Evolutionary conservation across 805 yeast species (phyloP).

Genomic region (Naumovozyma dairenensis): DNA sequence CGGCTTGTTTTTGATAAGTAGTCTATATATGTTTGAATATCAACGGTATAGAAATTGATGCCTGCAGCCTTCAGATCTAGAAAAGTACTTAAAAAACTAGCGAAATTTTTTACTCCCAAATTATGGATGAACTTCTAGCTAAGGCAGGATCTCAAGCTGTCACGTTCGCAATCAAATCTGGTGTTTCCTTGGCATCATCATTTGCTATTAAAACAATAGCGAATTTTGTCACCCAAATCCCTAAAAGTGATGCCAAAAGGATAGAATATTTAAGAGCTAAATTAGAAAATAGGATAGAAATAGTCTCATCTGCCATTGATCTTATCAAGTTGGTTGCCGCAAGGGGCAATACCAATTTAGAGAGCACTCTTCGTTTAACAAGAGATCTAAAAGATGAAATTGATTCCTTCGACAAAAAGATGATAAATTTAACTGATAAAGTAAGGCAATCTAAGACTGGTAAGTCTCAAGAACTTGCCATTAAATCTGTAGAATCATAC

Average conservation of each 20-base stretch:
- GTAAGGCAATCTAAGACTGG: slow-evolving; percentile 24
- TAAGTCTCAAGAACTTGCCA: slow-evolving; percentile 28
- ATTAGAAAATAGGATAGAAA: slow-evolving; percentile 48
- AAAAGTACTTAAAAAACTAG: too few species aligned
- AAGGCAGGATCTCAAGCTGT: slow-evolving; percentile 70
- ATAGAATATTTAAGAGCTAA: slow-evolving; percentile 36
- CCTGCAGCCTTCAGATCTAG: too few species aligned
- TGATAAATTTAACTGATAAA: slow-evolving; percentile 32
- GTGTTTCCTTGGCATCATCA: slow-evolving; percentile 63
- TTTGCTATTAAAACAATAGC: slow-evolving; percentile 61
- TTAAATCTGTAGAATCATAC: slow-evolving; percentile 38
- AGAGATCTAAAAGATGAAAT: slow-evolving; percentile 48
- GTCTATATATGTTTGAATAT: too few species aligned
- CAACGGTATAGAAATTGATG: background rate
- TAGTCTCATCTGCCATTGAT: slow-evolving; percentile 59
- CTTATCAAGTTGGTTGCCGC: slow-evolving; percentile 53
- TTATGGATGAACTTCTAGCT: slow-evolving; percentile 34
- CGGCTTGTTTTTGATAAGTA: too few species aligned
- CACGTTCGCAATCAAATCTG: slow-evolving; percentile 70
- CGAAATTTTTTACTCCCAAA: background rate
- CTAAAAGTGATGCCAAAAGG: slow-evolving; percentile 42
- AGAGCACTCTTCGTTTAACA: slow-evolving; percentile 44
- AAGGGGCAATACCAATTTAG: slow-evolving; percentile 50
- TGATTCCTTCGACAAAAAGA: slow-evolving; percentile 43
- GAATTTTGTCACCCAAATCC: slow-evolving; percentile 33